Evolutionary conservation across 805 yeast genomes (phyloP).

Genomic region (Pichia pseudocactophila): DNA sequence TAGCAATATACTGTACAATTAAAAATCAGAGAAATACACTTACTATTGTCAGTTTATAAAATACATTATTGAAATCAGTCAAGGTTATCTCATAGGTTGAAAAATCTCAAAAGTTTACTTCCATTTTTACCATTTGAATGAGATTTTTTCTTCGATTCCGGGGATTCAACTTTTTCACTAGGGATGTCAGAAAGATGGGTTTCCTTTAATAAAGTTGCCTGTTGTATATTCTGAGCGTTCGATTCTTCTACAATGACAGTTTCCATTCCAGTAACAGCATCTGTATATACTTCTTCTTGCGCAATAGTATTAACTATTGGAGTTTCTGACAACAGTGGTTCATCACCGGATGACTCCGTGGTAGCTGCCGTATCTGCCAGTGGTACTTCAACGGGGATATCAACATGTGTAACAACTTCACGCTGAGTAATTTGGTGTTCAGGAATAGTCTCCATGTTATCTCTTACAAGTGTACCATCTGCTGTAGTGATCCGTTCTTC

Average conservation of each 20-base stretch:
- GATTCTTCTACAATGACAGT: not conserved
- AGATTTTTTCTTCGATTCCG: not conserved
- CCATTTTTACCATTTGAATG: conserved; percentile 4
- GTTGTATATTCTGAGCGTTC: no score
- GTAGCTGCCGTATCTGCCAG: not conserved
- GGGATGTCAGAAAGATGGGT: not conserved
- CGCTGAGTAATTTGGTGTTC: not conserved
- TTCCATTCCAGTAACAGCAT: not conserved
- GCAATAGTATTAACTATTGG: not conserved
- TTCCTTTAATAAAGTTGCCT: not conserved
- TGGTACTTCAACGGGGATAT: not conserved
- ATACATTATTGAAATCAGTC: no score
- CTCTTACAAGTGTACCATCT: not conserved
- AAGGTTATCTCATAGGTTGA: conserved; percentile 16
- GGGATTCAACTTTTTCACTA: not conserved
- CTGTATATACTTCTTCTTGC: not conserved
- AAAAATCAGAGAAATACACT: no score
- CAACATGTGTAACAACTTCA: not conserved
- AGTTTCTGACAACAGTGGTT: not conserved
- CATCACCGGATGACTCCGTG: not conserved
- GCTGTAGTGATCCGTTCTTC: not conserved
- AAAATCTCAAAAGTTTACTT: conserved; percentile 20
- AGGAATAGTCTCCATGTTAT: not conserved
- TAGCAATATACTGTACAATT: no score
- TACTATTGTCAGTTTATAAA: no score